phyloP scores from a whole-genome alignment of 495 filamentous ascomycete genomes.

The Cladorrhinum samala region DNA sequence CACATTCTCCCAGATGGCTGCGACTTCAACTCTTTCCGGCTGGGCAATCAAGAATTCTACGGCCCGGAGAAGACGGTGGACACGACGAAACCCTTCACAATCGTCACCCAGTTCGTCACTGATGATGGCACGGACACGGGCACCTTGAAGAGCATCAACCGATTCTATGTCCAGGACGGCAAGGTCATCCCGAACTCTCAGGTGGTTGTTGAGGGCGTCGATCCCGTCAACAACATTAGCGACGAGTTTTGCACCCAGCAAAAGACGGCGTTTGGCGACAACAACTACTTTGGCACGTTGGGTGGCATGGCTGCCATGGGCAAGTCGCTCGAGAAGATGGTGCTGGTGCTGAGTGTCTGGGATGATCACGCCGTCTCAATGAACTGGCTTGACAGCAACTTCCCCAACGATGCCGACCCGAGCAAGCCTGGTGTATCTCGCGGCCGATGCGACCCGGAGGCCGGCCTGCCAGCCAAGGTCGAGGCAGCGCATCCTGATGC shows the following conservation, averaged over 20 bases:
- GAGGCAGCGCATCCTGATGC: constrained; percentile 45
- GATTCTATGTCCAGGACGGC: constrained; percentile 61
- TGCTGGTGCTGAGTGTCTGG: constrained; percentile 64
- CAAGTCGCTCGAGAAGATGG: constrained; percentile 54
- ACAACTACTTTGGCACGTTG: constrained; percentile 43
- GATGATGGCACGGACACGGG: constrained; percentile 49
- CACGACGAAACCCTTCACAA: constrained; percentile 55
- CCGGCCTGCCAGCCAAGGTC: constrained; percentile 48
- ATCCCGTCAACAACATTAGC: constrained; percentile 51
- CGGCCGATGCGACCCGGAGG: constrained; percentile 52
- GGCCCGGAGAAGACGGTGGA: constrained; percentile 51
- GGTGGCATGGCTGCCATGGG: constrained; percentile 57
- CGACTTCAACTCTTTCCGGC: constrained; percentile 64
- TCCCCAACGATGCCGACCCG: constrained; percentile 45
- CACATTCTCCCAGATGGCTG: constrained; percentile 48
- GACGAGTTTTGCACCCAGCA: constrained; percentile 52
- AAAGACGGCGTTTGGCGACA: constrained; percentile 57
- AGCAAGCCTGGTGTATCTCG: constrained; percentile 53
- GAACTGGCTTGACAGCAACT: constrained; percentile 67
- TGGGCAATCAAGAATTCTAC: constrained; percentile 55
- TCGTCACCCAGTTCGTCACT: constrained; percentile 67
- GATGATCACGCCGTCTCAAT: constrained; percentile 61
- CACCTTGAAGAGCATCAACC: constrained; percentile 52
- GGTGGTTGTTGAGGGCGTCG: constrained; percentile 40
- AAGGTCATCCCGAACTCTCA: constrained; percentile 44